phyloP scores from a whole-genome alignment of 2,329 filamentous ascomycete species.

The Metarhizium sp. region DNA sequence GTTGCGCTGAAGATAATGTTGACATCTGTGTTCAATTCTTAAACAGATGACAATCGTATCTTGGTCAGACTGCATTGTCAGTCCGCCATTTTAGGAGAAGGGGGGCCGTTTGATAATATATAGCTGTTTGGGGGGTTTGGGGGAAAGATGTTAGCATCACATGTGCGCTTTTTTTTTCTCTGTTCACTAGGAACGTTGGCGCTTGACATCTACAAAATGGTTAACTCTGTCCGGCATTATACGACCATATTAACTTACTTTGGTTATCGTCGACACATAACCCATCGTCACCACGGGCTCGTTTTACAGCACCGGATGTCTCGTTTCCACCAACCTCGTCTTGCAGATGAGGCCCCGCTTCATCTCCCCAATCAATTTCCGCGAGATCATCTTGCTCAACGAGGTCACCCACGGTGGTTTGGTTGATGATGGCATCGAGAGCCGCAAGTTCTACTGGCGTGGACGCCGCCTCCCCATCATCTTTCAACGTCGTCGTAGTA shows the following conservation, averaged over 20 bases:
- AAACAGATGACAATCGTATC: not conserved
- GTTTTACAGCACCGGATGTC: constrained; percentile 6
- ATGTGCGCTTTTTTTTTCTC: not conserved
- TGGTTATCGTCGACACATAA: constrained; percentile 7
- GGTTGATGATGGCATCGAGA: not conserved
- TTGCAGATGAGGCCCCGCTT: constrained; percentile 1
- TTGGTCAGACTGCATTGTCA: not conserved
- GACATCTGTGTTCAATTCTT: not conserved
- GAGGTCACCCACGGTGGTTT: not conserved
- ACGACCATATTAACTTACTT: constrained; percentile 5
- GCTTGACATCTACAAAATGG: constrained; percentile 10
- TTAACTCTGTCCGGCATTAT: constrained; percentile 5
- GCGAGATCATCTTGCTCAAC: constrained; percentile 2
- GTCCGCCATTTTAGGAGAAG: not conserved
- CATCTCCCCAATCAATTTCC: constrained; percentile 13
- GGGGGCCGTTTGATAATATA: not conserved
- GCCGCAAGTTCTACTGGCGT: not conserved
- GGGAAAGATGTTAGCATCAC: constrained; percentile 5
- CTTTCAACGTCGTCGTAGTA: constrained; percentile 8
- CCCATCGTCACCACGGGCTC: constrained; percentile 11
- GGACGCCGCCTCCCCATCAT: constrained; percentile 23
- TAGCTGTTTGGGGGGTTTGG: not conserved
- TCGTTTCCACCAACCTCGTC: constrained; percentile 2
- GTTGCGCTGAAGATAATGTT: not conserved
- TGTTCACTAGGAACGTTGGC: constrained; percentile 9